Base-by-base conservation (phyloP, 768 basidiomycete genomes). In the Clitopilus passeckerianus region DNA sequence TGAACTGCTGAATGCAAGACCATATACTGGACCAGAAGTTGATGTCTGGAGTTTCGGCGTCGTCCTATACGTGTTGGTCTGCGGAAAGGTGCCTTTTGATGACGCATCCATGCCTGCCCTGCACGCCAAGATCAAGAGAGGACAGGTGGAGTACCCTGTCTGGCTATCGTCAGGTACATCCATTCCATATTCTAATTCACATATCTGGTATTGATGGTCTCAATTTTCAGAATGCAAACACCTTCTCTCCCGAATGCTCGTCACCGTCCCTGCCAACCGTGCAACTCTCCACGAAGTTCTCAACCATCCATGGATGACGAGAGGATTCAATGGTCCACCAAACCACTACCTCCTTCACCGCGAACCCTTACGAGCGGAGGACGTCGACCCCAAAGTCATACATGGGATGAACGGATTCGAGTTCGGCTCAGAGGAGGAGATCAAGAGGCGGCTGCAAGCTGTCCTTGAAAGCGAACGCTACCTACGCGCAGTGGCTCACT, bases 11-110 rank as follows among this genome's bases (percentile, higher is more conserved):
- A 98, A 98, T 67, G 97, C 97, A 23, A 93, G 93, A 68, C 89
- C 93, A 12, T 99, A 98, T 71, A 94, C 92, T 0, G 96, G 97
- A 0, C 97, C 97, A 14, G 96, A 98, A 71, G 97, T 98, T 59
- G 97, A 98, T 67, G 89, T 99, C 4, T 99, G 97, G 97, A 95
- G 93, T 68, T 98, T 99, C 64, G 96, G 97, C 9, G 95, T 99
- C 64, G 97, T 99, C 6, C 83, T 99, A 23, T 98, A 98, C 67
- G 95, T 97, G 18, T 82, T 99, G 56, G 95, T 99, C 0, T 99
- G 96, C 69, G 97, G 97, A 53, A 98, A 97, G 75, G 97, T 99
- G 2, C 96, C 97, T 0, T 98, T 99, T 70, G 97, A 99, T 67
- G 97, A 99, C 71, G 94, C 98, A 74, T 95, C 90, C 70, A 99